phyloP scores from a whole-genome alignment of 495 filamentous ascomycete genomes.

The Bacidia rubella region DNA sequence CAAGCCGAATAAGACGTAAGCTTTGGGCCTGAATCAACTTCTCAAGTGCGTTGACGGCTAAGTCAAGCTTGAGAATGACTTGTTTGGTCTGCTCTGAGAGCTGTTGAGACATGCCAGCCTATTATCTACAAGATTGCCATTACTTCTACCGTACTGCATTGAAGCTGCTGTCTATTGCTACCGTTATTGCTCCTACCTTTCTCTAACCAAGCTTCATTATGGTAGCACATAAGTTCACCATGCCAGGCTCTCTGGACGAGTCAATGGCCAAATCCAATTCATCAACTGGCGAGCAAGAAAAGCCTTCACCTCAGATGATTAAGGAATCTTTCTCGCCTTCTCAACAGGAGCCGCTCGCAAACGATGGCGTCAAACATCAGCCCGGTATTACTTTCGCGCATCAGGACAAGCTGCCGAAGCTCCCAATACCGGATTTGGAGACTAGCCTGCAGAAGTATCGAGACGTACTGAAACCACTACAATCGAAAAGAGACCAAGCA shows the following conservation, averaged over 20 bases:
- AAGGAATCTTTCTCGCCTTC: conserved; percentile 29
- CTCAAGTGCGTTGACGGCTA: too few species aligned
- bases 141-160: conserved; percentile 84
- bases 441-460: conserved; percentile 68
- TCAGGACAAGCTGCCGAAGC: conserved; percentile 78
- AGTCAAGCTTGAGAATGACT: too few species aligned
- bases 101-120: conserved; percentile 51
- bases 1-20: not conserved
- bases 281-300: conserved; percentile 15
- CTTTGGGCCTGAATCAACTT: not conserved
- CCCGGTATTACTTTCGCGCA: conserved; percentile 73
- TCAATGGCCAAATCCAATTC: conserved; percentile 32
- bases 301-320: conserved; percentile 24
- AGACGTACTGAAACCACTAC: conserved; percentile 66
- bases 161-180: conserved; percentile 67
- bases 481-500: conserved; percentile 65
- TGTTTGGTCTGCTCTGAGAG: not conserved
- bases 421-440: conserved; percentile 90
- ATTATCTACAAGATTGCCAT: conserved; percentile 77
- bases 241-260: conserved; percentile 55
- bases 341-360: conserved; percentile 29
- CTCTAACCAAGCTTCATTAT: conserved; percentile 37
- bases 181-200: conserved; percentile 60
- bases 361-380: conserved; percentile 31
- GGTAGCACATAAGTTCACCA: conserved; percentile 35